Conservation (phyloP, 2,329 filamentous ascomycete genomes). For the Colletotrichum tofieldiae region DNA sequence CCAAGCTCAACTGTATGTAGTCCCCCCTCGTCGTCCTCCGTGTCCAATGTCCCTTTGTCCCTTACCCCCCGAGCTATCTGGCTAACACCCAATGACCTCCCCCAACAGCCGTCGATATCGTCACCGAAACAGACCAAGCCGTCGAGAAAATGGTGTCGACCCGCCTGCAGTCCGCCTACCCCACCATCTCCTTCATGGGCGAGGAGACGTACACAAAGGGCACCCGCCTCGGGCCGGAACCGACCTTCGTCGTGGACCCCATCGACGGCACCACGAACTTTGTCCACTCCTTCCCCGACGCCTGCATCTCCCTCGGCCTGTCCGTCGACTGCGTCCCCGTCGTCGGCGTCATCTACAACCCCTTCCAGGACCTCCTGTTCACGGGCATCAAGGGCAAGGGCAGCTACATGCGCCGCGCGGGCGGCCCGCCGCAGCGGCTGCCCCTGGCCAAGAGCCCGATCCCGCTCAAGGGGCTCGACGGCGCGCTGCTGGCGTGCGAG, state of each 20-base stretch:
- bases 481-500: slow-evolving; percentile 78
- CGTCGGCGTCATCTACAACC: slow-evolving; percentile 86
- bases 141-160: slow-evolving; percentile 75
- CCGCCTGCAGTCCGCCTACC: slow-evolving; percentile 68
- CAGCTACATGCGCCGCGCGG: slow-evolving; percentile 69
- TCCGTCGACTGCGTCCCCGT: slow-evolving; percentile 73
- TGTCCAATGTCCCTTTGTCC: not conserved
- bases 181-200: slow-evolving; percentile 76
- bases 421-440: slow-evolving; percentile 55
- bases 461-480: slow-evolving; percentile 73
- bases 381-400: slow-evolving; percentile 79
- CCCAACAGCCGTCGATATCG: slow-evolving; percentile 75
- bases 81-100: not conserved
- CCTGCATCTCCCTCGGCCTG: slow-evolving; percentile 84
- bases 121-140: slow-evolving; percentile 78
- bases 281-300: slow-evolving; percentile 81
- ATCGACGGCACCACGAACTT: slow-evolving; percentile 90
- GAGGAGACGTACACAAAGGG: slow-evolving; percentile 84
- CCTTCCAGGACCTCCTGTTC: slow-evolving; percentile 79
- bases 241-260: slow-evolving; percentile 86
- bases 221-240: slow-evolving; percentile 72
- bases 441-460: slow-evolving; percentile 64
- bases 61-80: not conserved
- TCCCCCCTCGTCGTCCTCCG: not conserved
- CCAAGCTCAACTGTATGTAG: slow-evolving; percentile 75